A percentile compares a stretch with the other conserved stretches of the same genome.
Evolutionary conservation across 441 rosid species (phyloP).

Genomic region (Pelargonium australe): DNA sequence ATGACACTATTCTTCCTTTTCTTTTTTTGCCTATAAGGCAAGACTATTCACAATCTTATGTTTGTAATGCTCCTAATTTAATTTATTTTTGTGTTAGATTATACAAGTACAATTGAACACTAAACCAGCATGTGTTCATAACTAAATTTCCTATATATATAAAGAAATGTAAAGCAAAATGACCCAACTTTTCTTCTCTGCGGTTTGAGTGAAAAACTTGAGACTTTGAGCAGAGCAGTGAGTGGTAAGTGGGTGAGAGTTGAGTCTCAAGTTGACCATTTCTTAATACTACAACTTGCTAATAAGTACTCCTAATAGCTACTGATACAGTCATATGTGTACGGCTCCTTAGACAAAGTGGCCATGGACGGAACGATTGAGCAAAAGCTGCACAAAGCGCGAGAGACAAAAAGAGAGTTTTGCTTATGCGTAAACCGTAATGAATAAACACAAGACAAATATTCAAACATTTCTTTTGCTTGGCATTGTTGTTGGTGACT

Average conservation of each 20-base stretch:
- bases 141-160: too few relatives aligned
- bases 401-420: neutral
- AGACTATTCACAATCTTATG: too few relatives aligned
- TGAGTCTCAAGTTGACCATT: neutral
- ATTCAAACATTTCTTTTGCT: neutral
- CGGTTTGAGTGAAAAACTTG: neutral
- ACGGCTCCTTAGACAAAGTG: neutral
- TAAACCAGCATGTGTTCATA: too few relatives aligned
- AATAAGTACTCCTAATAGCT: too few relatives aligned
- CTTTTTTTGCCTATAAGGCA: too few relatives aligned
- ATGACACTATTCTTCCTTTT: too few relatives aligned
- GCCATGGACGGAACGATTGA: neutral
- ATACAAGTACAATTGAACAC: too few relatives aligned
- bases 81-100: too few relatives aligned
- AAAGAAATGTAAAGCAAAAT: too few relatives aligned
- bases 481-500: neutral
- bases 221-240: neutral
- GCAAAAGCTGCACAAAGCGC: neutral
- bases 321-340: neutral
- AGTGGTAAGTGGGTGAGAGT: neutral
- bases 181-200: neutral
- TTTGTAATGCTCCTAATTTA: too few relatives aligned
- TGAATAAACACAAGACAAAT: neutral
- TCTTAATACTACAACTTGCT: neutral
- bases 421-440: neutral